phyloP scores from a whole-genome alignment of 106 monocot species.

The Acorus gramineus region DNA sequence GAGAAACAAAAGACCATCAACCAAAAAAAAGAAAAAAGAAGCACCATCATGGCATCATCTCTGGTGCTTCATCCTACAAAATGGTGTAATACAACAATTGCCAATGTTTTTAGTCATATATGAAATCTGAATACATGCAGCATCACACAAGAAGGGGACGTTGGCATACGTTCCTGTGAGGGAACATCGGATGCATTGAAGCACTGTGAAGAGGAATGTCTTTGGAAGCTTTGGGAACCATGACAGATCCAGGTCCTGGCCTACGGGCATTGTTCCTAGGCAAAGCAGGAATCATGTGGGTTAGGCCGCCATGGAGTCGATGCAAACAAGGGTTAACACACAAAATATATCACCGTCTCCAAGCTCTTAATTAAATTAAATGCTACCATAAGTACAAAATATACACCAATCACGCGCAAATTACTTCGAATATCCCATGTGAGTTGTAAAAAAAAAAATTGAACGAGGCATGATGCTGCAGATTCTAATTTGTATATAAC shows the following conservation, averaged over 20 bases:
- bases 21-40: too few species aligned
- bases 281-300: constrained; percentile 12
- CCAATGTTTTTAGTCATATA: constrained; percentile 26
- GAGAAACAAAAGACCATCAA: too few species aligned
- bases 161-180: not conserved
- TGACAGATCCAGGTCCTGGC: not conserved
- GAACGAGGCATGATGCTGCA: too few species aligned
- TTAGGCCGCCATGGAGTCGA: constrained; percentile 27
- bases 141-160: constrained; percentile 43
- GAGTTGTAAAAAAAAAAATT: too few species aligned
- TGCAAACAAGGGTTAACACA: constrained; percentile 9
- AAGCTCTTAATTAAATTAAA: too few species aligned
- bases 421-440: too few species aligned
- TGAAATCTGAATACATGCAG: constrained; percentile 67
- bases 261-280: not conserved
- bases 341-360: not conserved
- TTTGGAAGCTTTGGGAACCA: constrained; percentile 14
- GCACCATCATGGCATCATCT: too few species aligned
- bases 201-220: not conserved
- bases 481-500: too few species aligned
- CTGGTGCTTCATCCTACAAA: too few species aligned
- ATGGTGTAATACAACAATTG: too few species aligned
- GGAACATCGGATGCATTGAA: not conserved
- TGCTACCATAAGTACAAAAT: too few species aligned
- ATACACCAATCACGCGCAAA: too few species aligned